Percentiles rank a stretch among this genome's conserved stretches.
These are phyloP conservation scores for Tetrahymena malaccensis DNA, from an alignment of 73 alveolate genomes.

Conservation along the genomic window DNA sequence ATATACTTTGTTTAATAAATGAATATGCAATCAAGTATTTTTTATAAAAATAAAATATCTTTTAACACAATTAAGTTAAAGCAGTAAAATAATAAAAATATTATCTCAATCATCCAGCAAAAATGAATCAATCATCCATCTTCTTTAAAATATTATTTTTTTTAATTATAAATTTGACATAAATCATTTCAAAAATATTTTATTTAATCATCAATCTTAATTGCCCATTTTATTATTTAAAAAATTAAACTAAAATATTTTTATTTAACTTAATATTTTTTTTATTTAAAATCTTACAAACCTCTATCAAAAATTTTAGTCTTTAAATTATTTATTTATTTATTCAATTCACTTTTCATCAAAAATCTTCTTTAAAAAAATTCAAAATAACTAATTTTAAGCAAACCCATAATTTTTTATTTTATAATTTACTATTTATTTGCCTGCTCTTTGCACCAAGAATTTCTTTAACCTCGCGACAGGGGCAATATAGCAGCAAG, in stretches of 20 bases:
- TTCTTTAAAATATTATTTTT: too few species aligned
- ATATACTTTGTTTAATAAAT: neutral
- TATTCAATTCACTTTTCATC: neutral
- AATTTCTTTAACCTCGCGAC: conserved; percentile 6
- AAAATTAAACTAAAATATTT: too few species aligned
- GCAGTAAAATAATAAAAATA: neutral
- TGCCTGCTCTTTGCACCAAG: neutral
- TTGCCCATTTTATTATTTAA: too few species aligned
- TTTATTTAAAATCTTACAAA: neutral
- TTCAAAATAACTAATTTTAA: neutral
- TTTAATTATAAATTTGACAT: too few species aligned
- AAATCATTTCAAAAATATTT: too few species aligned
- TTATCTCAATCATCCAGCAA: neutral
- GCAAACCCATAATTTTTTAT: neutral
- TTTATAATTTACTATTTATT: neutral
- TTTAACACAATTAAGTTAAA: too few species aligned
- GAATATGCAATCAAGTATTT: neutral
- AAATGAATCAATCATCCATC: too few species aligned
- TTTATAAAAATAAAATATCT: neutral
- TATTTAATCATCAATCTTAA: too few species aligned
- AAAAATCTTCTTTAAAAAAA: neutral
- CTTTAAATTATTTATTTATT: neutral
- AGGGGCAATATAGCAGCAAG: conserved; percentile 20
- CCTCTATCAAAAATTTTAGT: neutral
- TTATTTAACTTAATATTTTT: too few species aligned